A percentile compares a stretch with the other conserved stretches of the same genome.
Conservation (phyloP, 164 flowering plant species). For the Hamamelis virginiana region DNA sequence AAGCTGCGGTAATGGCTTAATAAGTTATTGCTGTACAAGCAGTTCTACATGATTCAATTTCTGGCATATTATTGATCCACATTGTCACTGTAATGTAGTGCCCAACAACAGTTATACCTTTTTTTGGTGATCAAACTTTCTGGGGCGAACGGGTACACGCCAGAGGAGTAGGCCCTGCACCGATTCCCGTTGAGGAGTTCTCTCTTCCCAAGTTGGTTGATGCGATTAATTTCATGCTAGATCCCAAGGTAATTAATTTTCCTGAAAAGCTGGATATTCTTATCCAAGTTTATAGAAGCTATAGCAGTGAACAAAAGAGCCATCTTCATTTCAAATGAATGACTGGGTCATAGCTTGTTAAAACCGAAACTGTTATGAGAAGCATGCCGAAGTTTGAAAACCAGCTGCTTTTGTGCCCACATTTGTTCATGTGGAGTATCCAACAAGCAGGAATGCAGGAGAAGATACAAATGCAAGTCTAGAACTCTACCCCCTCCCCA, state of each 20-base stretch:
- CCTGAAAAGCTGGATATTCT: background rate
- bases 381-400: too few relatives aligned
- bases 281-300: background rate
- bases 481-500: too few relatives aligned
- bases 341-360: too few relatives aligned
- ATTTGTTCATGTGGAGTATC: too few relatives aligned
- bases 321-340: background rate
- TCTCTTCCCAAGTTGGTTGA: conserved; percentile 68
- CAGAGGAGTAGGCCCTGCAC: conserved; percentile 94
- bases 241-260: conserved; percentile 58
- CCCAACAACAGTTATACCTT: conserved; percentile 92
- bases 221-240: conserved; percentile 85
- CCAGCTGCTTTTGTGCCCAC: too few relatives aligned
- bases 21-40: background rate
- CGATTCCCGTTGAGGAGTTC: conserved; percentile 89
- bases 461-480: too few relatives aligned
- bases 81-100: conserved; percentile 46
- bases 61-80: conserved; percentile 1
- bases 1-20: conserved; percentile 69
- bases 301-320: background rate
- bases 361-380: too few relatives aligned
- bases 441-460: too few relatives aligned
- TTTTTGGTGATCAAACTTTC: conserved; percentile 97
- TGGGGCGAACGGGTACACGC: conserved; percentile 98
- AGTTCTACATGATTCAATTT: background rate